Conservation (phyloP, 805 yeast genomes). For the Pichia eremophila region DNA sequence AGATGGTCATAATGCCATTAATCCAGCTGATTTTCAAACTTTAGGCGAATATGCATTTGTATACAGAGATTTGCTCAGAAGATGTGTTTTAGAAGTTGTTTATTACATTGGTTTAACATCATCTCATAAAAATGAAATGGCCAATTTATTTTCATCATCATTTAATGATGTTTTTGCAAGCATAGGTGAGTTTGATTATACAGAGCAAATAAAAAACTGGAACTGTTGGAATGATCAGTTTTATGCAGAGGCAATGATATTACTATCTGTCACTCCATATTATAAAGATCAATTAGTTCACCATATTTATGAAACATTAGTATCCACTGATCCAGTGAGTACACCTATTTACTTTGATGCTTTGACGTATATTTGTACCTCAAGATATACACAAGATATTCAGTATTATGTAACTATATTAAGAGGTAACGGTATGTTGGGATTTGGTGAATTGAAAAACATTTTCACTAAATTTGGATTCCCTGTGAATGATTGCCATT, state of each 20-base stretch:
- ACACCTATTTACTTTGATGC: conserved; percentile 51
- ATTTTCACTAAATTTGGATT: conserved; percentile 23
- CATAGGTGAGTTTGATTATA: conserved; percentile 19
- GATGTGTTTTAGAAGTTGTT: conserved; percentile 46
- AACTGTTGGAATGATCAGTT: conserved; percentile 15
- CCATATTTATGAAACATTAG: conserved; percentile 35
- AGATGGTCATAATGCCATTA: conserved; percentile 15
- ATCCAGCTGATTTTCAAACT: conserved; percentile 23
- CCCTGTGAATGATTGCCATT: conserved; percentile 16
- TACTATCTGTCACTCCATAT: conserved; percentile 38
- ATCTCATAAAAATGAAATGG: conserved; percentile 14
- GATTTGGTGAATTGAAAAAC: conserved; percentile 34
- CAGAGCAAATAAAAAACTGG: conserved; percentile 19
- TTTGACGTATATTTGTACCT: conserved; percentile 39
- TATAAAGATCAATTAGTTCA: conserved; percentile 42
- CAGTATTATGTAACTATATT: conserved; percentile 32
- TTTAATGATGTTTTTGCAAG: conserved; percentile 16
- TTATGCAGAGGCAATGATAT: conserved; percentile 25
- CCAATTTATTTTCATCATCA: conserved; percentile 11
- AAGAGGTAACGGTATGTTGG: conserved; percentile 42
- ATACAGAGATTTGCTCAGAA: conserved; percentile 39
- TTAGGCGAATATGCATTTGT: conserved; percentile 16
- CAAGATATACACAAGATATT: conserved; percentile 35
- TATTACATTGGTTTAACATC: conserved; percentile 29
- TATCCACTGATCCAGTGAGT: conserved; percentile 33